These are phyloP conservation scores for Candida arabinofermentans DNA, from an alignment of 805 yeast species.

Conservation along the genomic window DNA sequence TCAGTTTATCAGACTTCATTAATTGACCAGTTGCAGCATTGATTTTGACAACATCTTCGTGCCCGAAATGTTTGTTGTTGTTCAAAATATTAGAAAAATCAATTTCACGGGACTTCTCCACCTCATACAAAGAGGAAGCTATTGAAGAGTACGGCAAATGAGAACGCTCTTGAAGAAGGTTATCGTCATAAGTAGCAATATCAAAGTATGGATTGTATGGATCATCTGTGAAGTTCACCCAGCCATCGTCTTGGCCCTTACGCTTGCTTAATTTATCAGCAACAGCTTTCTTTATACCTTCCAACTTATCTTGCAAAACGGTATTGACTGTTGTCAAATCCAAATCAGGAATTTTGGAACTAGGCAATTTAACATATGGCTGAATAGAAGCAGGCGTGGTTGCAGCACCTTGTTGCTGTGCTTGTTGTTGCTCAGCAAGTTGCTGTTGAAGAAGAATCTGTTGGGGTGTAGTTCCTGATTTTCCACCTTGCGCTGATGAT, in stretches of 20 bases:
- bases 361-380: conserved; percentile 82
- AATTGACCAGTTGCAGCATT: conserved; percentile 49
- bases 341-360: conserved; percentile 90
- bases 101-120: conserved; percentile 55
- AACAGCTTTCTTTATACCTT: conserved; percentile 77
- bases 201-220: conserved; percentile 79
- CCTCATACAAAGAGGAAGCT: conserved; percentile 62
- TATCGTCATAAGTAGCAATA: conserved; percentile 49
- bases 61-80: conserved; percentile 37
- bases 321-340: conserved; percentile 80
- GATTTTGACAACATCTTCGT: conserved; percentile 32
- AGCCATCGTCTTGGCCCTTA: conserved; percentile 64
- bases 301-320: conserved; percentile 69
- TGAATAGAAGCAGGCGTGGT: conserved; percentile 44
- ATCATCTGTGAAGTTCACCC: conserved; percentile 83
- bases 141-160: conserved; percentile 82
- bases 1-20: conserved; percentile 36
- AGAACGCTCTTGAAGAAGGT: conserved; percentile 43
- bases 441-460: conserved; percentile 13
- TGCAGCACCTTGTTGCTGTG: conserved; percentile 11
- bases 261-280: conserved; percentile 75
- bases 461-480: conserved; percentile 1
- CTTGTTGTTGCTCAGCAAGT: conserved; percentile 22
- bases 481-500: conserved; percentile 1
- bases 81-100: conserved; percentile 42